A percentile compares a stretch with the other conserved stretches of the same genome.
phyloP scores from a whole-genome alignment of 176 grass and related monocot genomes.

The Aegilops speltoides region DNA sequence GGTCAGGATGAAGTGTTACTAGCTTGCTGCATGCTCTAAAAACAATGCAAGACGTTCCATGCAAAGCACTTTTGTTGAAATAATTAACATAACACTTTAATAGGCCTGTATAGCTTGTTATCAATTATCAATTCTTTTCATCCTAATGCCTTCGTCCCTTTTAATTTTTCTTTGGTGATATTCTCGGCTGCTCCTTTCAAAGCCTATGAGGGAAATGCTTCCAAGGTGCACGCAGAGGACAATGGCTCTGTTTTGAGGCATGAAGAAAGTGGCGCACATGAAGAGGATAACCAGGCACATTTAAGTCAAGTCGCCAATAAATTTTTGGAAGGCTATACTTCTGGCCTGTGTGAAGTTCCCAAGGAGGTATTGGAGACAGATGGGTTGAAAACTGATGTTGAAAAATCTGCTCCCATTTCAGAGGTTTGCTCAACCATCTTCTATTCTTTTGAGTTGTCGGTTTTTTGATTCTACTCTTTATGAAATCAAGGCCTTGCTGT shows the following conservation, averaged over 20 bases:
- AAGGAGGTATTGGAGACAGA: constrained; percentile 26
- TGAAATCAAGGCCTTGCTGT: neutral
- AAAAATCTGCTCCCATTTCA: constrained; percentile 16
- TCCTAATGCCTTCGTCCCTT: neutral
- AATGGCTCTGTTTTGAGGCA: neutral
- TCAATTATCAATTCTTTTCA: neutral
- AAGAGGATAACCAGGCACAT: constrained; percentile 12
- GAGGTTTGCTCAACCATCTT: constrained; percentile 33
- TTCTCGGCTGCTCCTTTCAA: constrained; percentile 25
- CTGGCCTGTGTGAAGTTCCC: constrained; percentile 16
- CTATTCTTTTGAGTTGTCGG: neutral
- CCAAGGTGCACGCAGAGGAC: neutral
- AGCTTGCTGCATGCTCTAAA: neutral
- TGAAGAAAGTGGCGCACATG: constrained; percentile 24
- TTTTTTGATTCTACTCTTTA: neutral
- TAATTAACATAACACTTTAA: neutral
- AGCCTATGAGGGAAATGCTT: constrained; percentile 27
- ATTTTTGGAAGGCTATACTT: constrained; percentile 1
- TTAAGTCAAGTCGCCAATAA: neutral
- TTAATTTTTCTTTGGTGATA: constrained; percentile 16
- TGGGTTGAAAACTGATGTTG: neutral
- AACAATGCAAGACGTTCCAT: neutral
- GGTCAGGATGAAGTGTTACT: neutral
- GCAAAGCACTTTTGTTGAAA: neutral
- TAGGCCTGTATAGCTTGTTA: constrained; percentile 1